Evolutionary conservation across 139 green algal genomes (phyloP), one percentile per base, ranked within the genome.

Genomic region (Ettlia oleoabundans): DNA sequence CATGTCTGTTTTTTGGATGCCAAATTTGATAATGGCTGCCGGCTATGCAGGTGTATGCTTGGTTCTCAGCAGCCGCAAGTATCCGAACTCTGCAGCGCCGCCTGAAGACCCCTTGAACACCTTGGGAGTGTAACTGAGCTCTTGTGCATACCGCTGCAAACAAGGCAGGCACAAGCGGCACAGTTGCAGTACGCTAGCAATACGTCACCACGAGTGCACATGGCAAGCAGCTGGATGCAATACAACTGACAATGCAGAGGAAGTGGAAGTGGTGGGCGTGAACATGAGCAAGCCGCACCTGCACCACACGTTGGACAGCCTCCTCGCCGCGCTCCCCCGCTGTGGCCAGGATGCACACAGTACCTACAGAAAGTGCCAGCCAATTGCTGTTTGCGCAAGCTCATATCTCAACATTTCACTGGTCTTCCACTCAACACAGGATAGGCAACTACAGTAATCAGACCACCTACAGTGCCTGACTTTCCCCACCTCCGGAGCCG

Each of bases 401-500:
- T n/a, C n/a, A n/a, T n/a, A n/a, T n/a, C n/a, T n/a, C n/a, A n/a
- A n/a, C n/a, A n/a, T n/a, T n/a, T n/a, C n/a, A n/a, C n/a, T n/a
- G n/a, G n/a, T n/a, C n/a, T n/a, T n/a, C n/a, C n/a, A n/a, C n/a
- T n/a, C n/a, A n/a, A n/a, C n/a, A n/a, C n/a, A n/a, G 47, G 47
- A 58, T 58, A 58, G 47, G 47, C 47, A 15, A 24, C 10, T 70
- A 32, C 6, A 28, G 30, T 2, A 40, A 42, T 28, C 2, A 10
- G 30, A 41, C 30, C 5, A 30, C 32, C 64, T 43, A 19, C 26
- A 40, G 2, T 7, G 62, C 26, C 10, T 40, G 62, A 9, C 13
- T 33, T 8, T 5, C 32, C 67, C 43, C 62, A 88, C 96, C 96
- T 30, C 96, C 96, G 65, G 85, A 94, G 13, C 96, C 96, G 13